Evolutionary conservation across 331 rosid genomes (phyloP).

Genomic region (Acacia pycnantha): DNA sequence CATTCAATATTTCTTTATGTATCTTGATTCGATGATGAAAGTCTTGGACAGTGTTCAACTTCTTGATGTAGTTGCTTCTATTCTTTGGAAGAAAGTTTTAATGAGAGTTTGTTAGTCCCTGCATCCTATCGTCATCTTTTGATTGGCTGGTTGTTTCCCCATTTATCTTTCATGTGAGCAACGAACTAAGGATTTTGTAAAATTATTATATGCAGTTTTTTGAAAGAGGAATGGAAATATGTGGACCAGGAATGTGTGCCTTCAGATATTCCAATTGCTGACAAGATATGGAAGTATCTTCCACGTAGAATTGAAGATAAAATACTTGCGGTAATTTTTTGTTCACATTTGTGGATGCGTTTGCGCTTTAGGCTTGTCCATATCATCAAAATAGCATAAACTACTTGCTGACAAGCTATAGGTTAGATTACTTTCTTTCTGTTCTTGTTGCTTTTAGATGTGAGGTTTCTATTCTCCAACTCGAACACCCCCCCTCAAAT

Average conservation of each 20-base stretch:
- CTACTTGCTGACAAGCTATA: neutral
- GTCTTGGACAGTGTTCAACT: constrained; percentile 1
- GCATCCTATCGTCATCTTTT: neutral
- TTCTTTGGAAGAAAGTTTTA: neutral
- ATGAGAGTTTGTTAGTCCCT: constrained; percentile 12
- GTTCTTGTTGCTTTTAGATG: neutral
- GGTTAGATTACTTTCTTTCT: neutral
- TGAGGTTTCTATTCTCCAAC: neutral
- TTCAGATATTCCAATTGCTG: constrained; percentile 65
- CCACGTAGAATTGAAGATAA: constrained; percentile 65
- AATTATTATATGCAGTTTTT: constrained; percentile 54
- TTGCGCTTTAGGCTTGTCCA: neutral
- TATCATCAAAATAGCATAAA: neutral
- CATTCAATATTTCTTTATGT: neutral
- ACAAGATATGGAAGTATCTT: constrained; percentile 68
- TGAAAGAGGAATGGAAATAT: constrained; percentile 75
- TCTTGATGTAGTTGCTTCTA: constrained; percentile 18
- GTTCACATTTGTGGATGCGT: neutral
- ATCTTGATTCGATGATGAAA: neutral
- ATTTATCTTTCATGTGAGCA: constrained; percentile 8
- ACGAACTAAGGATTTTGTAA: constrained; percentile 26
- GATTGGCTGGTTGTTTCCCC: constrained; percentile 1
- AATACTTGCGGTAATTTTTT: constrained; percentile 46
- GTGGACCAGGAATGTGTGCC: constrained; percentile 41
- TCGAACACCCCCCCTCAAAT: neutral